phyloP scores from a whole-genome alignment of 805 yeast genomes.

The Candida insectorum region DNA sequence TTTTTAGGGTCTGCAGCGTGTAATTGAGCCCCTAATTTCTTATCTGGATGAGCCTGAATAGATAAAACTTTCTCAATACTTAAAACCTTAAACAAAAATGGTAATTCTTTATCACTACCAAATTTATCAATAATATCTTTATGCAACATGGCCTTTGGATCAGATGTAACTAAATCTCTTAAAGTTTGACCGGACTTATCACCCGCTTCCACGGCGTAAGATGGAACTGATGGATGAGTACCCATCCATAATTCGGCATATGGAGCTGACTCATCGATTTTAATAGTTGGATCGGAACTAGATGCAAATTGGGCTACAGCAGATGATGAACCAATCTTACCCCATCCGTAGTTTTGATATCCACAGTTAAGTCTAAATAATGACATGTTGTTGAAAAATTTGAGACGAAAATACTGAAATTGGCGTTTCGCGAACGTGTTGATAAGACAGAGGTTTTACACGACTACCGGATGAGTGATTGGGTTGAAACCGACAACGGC shows the following conservation, averaged over 20 bases:
- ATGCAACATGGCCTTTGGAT: slow-evolving; percentile 63
- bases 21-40: slow-evolving; percentile 69
- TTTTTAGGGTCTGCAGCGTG: slow-evolving; percentile 84
- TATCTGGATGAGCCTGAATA: slow-evolving; percentile 98
- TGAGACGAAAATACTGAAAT: not conserved
- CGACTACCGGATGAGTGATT: slow-evolving; percentile 10
- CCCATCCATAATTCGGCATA: slow-evolving; percentile 99
- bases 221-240: slow-evolving; percentile 90
- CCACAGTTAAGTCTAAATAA: slow-evolving; percentile 49
- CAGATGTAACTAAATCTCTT: slow-evolving; percentile 58
- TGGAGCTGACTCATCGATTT: slow-evolving; percentile 71
- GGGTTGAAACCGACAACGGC: slow-evolving; percentile 52
- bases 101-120: slow-evolving; percentile 68
- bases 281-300: slow-evolving; percentile 57
- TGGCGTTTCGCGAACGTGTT: not conserved
- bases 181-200: slow-evolving; percentile 50
- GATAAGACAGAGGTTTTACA: not conserved
- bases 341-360: slow-evolving; percentile 83
- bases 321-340: slow-evolving; percentile 77
- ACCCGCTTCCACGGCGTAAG: slow-evolving; percentile 46
- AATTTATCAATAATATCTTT: slow-evolving; percentile 57
- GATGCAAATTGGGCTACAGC: slow-evolving; percentile 89
- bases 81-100: slow-evolving; percentile 90
- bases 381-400: slow-evolving; percentile 7
- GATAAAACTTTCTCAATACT: slow-evolving; percentile 90